Conservation (phyloP, 495 filamentous ascomycete species). For the Parathielavia appendiculata region DNA sequence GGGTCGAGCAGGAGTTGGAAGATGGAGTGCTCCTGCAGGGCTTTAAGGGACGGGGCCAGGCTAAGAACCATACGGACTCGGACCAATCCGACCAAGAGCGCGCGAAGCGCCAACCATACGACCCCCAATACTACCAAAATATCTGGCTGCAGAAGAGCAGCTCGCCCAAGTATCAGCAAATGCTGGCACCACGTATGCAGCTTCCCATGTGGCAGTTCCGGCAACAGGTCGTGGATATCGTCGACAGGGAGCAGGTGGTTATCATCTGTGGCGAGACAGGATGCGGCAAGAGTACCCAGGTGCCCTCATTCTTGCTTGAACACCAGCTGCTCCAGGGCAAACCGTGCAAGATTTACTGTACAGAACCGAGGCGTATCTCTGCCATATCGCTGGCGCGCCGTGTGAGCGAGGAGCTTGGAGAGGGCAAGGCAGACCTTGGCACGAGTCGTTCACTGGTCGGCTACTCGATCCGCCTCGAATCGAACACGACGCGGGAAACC, state of each 20-base stretch:
- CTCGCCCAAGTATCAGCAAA: slow-evolving; percentile 54
- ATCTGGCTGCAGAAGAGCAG: slow-evolving; percentile 68
- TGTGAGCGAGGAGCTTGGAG: slow-evolving; percentile 91
- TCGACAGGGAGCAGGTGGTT: slow-evolving; percentile 71
- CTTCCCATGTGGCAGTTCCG: slow-evolving; percentile 88
- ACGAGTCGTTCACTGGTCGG: slow-evolving; percentile 79
- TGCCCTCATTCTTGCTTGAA: slow-evolving; percentile 87
- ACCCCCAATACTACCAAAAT: slow-evolving; percentile 48
- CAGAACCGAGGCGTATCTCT: slow-evolving; percentile 93
- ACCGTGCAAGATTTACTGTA: slow-evolving; percentile 87
- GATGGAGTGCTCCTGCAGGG: slow-evolving; percentile 70
- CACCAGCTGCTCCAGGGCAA: slow-evolving; percentile 75
- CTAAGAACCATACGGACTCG: slow-evolving; percentile 43
- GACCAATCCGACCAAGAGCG: slow-evolving; percentile 40
- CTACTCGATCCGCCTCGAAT: slow-evolving; percentile 88
- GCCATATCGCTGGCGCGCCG: slow-evolving; percentile 86
- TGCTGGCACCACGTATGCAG: slow-evolving; percentile 60
- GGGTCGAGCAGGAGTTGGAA: slow-evolving; percentile 54
- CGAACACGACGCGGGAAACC: slow-evolving; percentile 72
- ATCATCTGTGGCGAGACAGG: slow-evolving; percentile 96
- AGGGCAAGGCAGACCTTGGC: slow-evolving; percentile 73
- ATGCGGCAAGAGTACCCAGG: slow-evolving; percentile 95
- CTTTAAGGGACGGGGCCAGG: slow-evolving; percentile 59
- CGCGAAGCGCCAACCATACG: slow-evolving; percentile 30
- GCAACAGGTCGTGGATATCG: slow-evolving; percentile 63